These are phyloP conservation scores for Saussurea involucrata DNA, from an alignment of 129 eudicot genomes.

Conservation along the genomic window DNA sequence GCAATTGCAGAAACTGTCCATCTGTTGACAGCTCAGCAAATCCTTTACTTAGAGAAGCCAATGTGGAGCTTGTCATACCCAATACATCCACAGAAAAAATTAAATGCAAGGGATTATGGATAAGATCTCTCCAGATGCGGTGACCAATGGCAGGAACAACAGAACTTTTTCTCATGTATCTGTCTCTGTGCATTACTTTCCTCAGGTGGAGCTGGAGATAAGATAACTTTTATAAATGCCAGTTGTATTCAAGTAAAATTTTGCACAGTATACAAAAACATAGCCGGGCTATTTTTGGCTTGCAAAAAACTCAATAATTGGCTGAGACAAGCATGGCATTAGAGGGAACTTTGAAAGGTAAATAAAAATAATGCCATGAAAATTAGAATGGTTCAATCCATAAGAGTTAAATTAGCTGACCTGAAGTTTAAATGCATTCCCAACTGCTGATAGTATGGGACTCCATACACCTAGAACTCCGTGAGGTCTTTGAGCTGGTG, in stretches of 20 bases:
- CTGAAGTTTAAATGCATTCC: constrained; percentile 98
- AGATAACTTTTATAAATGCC: constrained; percentile 3
- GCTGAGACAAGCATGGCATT: neutral
- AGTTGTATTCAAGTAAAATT: neutral
- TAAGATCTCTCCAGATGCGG: constrained; percentile 90
- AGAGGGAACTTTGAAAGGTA: neutral
- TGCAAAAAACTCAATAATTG: neutral
- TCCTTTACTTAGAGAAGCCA: constrained; percentile 91
- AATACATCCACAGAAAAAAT: constrained; percentile 89
- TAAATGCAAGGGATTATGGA: constrained; percentile 92
- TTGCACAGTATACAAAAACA: neutral
- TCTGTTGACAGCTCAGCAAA: constrained; percentile 98
- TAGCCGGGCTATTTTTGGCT: neutral
- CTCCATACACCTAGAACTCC: constrained; percentile 98
- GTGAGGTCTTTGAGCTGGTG: constrained; percentile 97
- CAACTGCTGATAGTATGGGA: constrained; percentile 93
- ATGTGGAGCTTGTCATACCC: constrained; percentile 97
- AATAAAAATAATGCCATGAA: constrained; percentile 10
- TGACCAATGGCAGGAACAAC: constrained; percentile 82
- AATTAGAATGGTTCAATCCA: constrained; percentile 1
- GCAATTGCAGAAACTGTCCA: constrained; percentile 92
- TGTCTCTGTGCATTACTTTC: constrained; percentile 88
- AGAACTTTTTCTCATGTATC: constrained; percentile 93
- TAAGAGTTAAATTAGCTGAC: constrained; percentile 26
- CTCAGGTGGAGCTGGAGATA: constrained; percentile 74